Percentiles rank a stretch among this genome's conserved stretches.
Conservation (phyloP, 2,329 filamentous ascomycete species). For the Penicillium polonicum region DNA sequence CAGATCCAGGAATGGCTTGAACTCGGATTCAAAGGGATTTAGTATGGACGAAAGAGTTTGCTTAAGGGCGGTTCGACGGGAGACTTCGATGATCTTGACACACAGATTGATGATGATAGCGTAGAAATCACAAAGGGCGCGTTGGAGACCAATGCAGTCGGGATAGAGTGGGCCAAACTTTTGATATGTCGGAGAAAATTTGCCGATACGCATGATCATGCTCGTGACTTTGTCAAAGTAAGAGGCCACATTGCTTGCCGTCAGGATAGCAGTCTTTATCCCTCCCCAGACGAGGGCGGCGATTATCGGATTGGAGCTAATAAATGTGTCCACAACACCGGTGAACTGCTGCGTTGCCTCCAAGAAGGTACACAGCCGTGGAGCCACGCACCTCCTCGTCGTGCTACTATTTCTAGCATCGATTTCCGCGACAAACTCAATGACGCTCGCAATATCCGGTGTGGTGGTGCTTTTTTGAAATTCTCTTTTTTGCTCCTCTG, state of each 20-base stretch:
- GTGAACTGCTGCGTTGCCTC: slow-evolving; percentile 22
- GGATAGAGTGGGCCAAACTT: slow-evolving; percentile 21
- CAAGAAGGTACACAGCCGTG: slow-evolving; percentile 22
- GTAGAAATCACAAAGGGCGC: neutral
- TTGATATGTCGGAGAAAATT: slow-evolving; percentile 16
- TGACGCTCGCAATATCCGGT: neutral
- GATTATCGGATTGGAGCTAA: slow-evolving; percentile 16
- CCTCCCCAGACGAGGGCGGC: slow-evolving; percentile 10
- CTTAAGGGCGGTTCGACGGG: neutral
- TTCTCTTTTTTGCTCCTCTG: neutral
- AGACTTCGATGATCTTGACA: neutral
- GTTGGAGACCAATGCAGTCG: neutral
- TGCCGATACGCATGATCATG: slow-evolving; percentile 21
- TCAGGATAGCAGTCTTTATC: slow-evolving; percentile 3
- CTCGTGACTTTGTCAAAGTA: slow-evolving; percentile 9
- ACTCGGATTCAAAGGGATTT: neutral
- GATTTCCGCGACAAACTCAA: slow-evolving; percentile 16
- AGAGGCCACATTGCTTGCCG: slow-evolving; percentile 4
- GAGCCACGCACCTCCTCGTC: slow-evolving; percentile 16
- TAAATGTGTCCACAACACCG: slow-evolving; percentile 19
- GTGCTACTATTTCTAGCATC: slow-evolving; percentile 15
- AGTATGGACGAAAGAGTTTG: neutral
- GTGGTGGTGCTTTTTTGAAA: neutral
- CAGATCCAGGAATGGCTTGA: neutral
- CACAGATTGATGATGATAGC: neutral